phyloP scores from a whole-genome alignment of 192 early-diverging fungal genomes.

The Umbelopsis sp. region DNA sequence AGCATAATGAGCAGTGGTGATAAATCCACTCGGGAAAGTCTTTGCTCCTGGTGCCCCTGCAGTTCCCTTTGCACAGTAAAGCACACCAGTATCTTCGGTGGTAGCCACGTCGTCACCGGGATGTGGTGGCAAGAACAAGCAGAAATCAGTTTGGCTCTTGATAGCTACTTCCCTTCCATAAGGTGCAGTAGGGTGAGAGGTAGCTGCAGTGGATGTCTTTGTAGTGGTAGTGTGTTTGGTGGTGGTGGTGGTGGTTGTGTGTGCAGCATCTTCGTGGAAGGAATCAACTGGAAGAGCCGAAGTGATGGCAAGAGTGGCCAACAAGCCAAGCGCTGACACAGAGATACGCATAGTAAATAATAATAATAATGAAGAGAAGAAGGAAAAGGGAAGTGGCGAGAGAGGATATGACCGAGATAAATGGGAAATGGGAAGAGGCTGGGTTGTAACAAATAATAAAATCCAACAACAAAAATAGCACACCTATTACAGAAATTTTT shows the following conservation, averaged over 20 bases:
- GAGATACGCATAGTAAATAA: constrained; percentile 15
- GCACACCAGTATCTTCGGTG: constrained; percentile 39
- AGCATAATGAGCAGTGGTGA: constrained; percentile 41
- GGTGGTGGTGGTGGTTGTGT: neutral
- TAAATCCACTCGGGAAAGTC: constrained; percentile 48
- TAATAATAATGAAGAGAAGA: neutral
- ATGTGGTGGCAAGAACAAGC: constrained; percentile 40
- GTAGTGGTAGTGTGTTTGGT: neutral
- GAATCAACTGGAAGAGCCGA: constrained; percentile 14
- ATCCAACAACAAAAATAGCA: neutral
- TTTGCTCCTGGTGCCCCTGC: constrained; percentile 34
- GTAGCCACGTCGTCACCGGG: constrained; percentile 40
- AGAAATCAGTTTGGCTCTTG: constrained; percentile 11
- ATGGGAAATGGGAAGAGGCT: neutral
- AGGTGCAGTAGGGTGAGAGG: neutral
- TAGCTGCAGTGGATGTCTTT: neutral
- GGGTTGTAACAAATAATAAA: no score
- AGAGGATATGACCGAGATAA: neutral
- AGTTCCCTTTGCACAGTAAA: constrained; percentile 44
- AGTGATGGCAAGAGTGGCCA: neutral
- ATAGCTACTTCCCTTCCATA: neutral
- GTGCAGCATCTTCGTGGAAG: constrained; percentile 1
- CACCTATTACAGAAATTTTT: neutral
- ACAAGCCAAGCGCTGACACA: neutral
- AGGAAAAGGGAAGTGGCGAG: constrained; percentile 2